These are phyloP conservation scores for Monilinia laxa DNA, from an alignment of 2,329 filamentous ascomycete genomes.

Conservation along the genomic window DNA sequence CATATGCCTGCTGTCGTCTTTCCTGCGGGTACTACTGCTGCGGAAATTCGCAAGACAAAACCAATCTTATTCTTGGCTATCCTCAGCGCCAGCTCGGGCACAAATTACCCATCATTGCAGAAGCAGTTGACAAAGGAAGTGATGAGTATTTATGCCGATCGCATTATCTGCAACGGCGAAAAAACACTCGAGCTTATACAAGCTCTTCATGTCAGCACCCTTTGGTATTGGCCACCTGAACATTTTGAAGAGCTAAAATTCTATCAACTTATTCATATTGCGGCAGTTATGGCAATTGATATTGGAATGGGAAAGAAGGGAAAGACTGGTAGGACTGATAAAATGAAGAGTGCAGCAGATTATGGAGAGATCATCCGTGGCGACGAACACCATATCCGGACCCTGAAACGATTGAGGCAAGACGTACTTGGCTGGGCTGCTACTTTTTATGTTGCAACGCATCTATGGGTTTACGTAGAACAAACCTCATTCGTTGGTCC, in stretches of 20 bases:
- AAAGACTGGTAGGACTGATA: conserved; percentile 37
- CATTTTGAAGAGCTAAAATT: conserved; percentile 50
- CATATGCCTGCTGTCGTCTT: conserved; percentile 65
- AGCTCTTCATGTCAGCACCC: conserved; percentile 48
- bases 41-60: conserved; percentile 56
- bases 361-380: conserved; percentile 46
- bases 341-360: conserved; percentile 43
- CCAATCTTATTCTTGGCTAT: conserved; percentile 70
- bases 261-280: conserved; percentile 53
- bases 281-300: conserved; percentile 49
- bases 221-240: conserved; percentile 52
- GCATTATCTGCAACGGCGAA: conserved; percentile 49
- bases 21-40: conserved; percentile 51
- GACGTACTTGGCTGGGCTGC: conserved; percentile 41
- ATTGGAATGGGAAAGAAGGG: conserved; percentile 41
- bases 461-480: conserved; percentile 47
- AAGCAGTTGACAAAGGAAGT: conserved; percentile 49
- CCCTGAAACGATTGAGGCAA: conserved; percentile 39
- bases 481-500: conserved; percentile 47
- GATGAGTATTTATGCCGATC: conserved; percentile 49
- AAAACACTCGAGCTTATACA: conserved; percentile 54
- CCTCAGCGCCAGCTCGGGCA: conserved; percentile 61
- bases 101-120: conserved; percentile 48
- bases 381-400: conserved; percentile 43
- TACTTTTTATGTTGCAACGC: conserved; percentile 44